Base-by-base conservation (phyloP, 352 stramenopile genomes). In the Pythium brachiatum region DNA sequence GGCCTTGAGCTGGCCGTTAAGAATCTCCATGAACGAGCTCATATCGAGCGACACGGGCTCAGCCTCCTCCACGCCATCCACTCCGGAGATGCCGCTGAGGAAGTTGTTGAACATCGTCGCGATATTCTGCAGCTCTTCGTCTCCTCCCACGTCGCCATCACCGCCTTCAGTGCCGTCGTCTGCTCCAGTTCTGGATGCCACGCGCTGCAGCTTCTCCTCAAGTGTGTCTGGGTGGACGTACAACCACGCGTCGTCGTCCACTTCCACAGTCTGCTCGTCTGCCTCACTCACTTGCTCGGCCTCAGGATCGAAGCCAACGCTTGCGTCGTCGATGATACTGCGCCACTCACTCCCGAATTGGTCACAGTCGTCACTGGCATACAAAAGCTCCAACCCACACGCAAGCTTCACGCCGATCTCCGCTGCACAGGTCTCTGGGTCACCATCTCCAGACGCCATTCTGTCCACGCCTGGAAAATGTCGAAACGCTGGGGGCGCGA, bases 211-310 rank as follows among this genome's bases (percentile, higher is more conserved):
- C 50, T 80, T 78, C 18, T 84, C 81, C 51, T 95, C 86, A 7
- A 95, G 57, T 13, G 74, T 80, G 38, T 95, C 82, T 0, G 86
- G 86, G 7, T 89, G 76, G 51, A 95, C 62, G 27, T 90, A 87
- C 57, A 95, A 43, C 86, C 86, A 95, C 46, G 77, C 74, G n/a
- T 92, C 77, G 26, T 91, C 79, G 55, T 95, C 86, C 21, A 90
- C 79, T 53, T 61, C 16, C 46, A 58, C 32, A 29, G 44, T 15
- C 8, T 51, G 26, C 1, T 64, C 34, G 21, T 43, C 20, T 34
- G 12, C n/a, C 21, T 52, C 13, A 13, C 62, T 47, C 1, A n/a
- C 9, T 9, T 36, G 20, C 2, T 41, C 29, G 15, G 2, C 50
- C 7, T 41, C 25, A 16, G 0, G 46, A 2, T 55, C 4, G 15